Percentiles rank a stretch among this genome's conserved stretches.
phyloP scores from a whole-genome alignment of 495 filamentous ascomycete species.

The Parathielavia appendiculata region DNA sequence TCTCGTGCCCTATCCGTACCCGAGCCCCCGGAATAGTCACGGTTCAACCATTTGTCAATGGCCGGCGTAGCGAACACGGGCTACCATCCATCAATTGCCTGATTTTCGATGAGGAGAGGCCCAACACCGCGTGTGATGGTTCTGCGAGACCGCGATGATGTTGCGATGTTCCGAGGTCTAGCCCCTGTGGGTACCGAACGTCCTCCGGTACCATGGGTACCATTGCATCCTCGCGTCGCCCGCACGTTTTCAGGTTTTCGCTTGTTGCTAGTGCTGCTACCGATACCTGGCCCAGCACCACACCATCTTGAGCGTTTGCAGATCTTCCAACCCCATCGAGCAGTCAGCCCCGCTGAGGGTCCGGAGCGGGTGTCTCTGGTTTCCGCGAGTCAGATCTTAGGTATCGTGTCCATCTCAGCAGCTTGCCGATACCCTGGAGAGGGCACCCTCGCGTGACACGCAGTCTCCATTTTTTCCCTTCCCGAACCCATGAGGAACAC shows the following conservation, averaged over 20 bases:
- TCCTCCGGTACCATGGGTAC: neutral
- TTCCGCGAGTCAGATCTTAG: conserved; percentile 8
- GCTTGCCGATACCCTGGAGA: neutral
- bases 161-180: conserved; percentile 2
- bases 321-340: conserved; percentile 16
- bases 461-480: conserved; percentile 3
- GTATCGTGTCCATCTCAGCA: neutral
- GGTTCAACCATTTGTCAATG: too few relatives aligned
- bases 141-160: neutral
- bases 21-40: conserved; percentile 12
- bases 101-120: too few relatives aligned
- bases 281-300: neutral
- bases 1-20: neutral
- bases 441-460: neutral
- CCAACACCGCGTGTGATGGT: too few relatives aligned
- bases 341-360: conserved; percentile 1
- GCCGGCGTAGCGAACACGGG: too few relatives aligned
- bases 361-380: conserved; percentile 9
- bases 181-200: conserved; percentile 2
- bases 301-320: neutral
- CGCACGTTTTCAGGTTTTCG: conserved; percentile 19
- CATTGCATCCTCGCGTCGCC: conserved; percentile 14
- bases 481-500: neutral
- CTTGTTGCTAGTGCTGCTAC: conserved; percentile 2
- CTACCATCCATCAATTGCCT: too few relatives aligned